Conservation (phyloP, 2,329 filamentous ascomycete species). For the Neonectria magnoliae region DNA sequence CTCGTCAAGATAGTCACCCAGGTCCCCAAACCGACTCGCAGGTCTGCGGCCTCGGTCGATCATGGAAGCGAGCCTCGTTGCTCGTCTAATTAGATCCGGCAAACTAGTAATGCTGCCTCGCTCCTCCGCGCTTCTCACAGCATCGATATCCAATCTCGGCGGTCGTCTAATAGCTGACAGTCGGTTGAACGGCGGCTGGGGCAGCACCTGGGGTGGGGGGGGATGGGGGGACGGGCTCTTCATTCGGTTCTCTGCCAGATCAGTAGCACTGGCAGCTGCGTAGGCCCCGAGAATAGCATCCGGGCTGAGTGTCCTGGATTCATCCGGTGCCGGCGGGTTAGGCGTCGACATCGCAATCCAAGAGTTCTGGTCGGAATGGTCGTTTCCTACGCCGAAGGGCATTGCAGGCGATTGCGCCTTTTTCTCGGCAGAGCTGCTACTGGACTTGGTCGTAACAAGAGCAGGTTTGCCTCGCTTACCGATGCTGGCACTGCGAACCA, state of each 20-base stretch:
- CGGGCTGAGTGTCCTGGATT: conserved; percentile 47
- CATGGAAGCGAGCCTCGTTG: conserved; percentile 86
- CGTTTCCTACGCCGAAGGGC: conserved; percentile 57
- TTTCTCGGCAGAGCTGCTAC: conserved; percentile 24
- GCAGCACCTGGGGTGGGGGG: conserved; percentile 6
- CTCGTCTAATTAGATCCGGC: conserved; percentile 88
- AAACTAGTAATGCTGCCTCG: conserved; percentile 92
- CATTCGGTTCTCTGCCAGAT: conserved; percentile 49
- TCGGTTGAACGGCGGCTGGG: conserved; percentile 47
- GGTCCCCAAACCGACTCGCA: conserved; percentile 65
- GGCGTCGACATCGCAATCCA: conserved; percentile 53
- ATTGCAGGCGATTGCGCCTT: conserved; percentile 53
- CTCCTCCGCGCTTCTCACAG: conserved; percentile 81
- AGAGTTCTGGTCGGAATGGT: conserved; percentile 58
- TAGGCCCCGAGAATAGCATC: conserved; percentile 62
- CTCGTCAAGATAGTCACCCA: conserved; percentile 61
- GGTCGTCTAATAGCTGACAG: conserved; percentile 71
- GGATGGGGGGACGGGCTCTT: conserved; percentile 42
- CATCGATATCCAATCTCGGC: conserved; percentile 82
- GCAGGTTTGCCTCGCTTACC: conserved; percentile 69
- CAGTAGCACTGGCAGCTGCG: conserved; percentile 58
- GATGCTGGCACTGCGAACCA: conserved; percentile 70
- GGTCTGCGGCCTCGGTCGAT: conserved; percentile 82
- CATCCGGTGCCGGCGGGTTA: conserved; percentile 29
- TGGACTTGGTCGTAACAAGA: conserved; percentile 56